phyloP scores from a whole-genome alignment of 2,329 filamentous ascomycete species.

The Aureobasidium sp. region DNA sequence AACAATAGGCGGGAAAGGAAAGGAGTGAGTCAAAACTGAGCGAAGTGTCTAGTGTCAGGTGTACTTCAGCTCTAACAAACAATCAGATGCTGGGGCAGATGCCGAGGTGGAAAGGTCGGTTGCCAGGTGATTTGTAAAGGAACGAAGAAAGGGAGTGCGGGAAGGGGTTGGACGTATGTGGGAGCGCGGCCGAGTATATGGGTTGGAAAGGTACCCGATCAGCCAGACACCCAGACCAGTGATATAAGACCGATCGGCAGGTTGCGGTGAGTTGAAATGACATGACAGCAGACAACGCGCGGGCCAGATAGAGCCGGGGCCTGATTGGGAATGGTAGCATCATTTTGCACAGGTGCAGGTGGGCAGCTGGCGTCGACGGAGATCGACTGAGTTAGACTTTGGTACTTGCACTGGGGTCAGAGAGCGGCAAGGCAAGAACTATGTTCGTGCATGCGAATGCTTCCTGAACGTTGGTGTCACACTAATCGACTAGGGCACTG shows the following conservation, averaged over 20 bases:
- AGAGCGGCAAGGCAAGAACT: conserved; percentile 8
- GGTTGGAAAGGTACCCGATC: conserved; percentile 12
- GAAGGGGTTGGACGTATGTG: conserved; percentile 2
- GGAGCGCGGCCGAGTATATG: conserved; percentile 10
- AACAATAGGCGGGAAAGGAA: neutral
- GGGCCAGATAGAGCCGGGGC: conserved; percentile 10
- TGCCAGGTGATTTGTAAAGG: neutral
- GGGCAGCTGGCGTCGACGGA: conserved; percentile 12
- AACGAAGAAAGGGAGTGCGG: conserved; percentile 2
- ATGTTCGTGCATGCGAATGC: conserved; percentile 15
- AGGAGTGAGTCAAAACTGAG: neutral
- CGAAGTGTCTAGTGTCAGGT: neutral
- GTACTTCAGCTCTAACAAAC: neutral
- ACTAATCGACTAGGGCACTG: conserved; percentile 11
- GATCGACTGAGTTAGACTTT: conserved; percentile 16
- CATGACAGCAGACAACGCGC: conserved; percentile 17
- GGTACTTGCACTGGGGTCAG: conserved; percentile 14
- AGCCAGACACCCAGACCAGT: conserved; percentile 12
- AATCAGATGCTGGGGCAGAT: neutral
- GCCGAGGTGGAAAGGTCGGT: neutral
- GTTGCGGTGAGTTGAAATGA: conserved; percentile 17
- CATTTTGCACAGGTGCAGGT: conserved; percentile 3
- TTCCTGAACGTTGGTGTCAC: conserved; percentile 14
- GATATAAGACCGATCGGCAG: conserved; percentile 18
- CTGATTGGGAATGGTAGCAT: conserved; percentile 13